phyloP scores from a whole-genome alignment of 2,329 filamentous ascomycete species.

The Leptosphaerulina australis region DNA sequence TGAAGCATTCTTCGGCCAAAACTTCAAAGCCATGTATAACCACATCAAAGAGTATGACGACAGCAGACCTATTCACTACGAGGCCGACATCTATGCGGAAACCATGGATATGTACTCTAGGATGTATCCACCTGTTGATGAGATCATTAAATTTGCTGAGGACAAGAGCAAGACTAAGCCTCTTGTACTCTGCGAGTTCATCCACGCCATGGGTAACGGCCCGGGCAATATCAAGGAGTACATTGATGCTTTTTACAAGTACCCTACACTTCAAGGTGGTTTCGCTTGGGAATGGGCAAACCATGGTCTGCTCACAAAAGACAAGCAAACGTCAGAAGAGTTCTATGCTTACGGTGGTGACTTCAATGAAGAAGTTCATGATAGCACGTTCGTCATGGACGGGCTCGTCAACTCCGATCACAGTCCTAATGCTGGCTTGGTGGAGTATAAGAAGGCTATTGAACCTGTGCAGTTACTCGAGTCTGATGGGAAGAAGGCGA shows the following conservation, averaged over 20 bases:
- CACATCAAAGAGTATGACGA: constrained; percentile 65
- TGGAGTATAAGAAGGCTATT: constrained; percentile 54
- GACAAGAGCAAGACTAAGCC: constrained; percentile 57
- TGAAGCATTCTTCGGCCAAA: constrained; percentile 73
- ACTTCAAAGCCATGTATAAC: constrained; percentile 71
- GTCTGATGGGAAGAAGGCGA: constrained; percentile 27
- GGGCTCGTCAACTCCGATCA: constrained; percentile 53
- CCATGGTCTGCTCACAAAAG: constrained; percentile 52
- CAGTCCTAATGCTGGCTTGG: constrained; percentile 49
- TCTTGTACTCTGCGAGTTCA: constrained; percentile 62
- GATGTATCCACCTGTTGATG: constrained; percentile 67
- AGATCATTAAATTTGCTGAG: constrained; percentile 56
- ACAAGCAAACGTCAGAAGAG: constrained; percentile 45
- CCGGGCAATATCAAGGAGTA: constrained; percentile 74
- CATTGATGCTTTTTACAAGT: constrained; percentile 64
- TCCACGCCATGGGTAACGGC: constrained; percentile 74
- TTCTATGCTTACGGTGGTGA: constrained; percentile 54
- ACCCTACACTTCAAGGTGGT: constrained; percentile 69
- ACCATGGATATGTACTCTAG: constrained; percentile 70
- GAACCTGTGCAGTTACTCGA: constrained; percentile 50
- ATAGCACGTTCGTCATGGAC: constrained; percentile 55
- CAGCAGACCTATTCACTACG: constrained; percentile 68
- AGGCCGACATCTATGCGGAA: constrained; percentile 65
- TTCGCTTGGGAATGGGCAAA: constrained; percentile 57
- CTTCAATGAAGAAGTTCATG: constrained; percentile 51